Evolutionary conservation across 1,284 basidiomycete species (phyloP).

Genomic region (Trichosporon ovoides): DNA sequence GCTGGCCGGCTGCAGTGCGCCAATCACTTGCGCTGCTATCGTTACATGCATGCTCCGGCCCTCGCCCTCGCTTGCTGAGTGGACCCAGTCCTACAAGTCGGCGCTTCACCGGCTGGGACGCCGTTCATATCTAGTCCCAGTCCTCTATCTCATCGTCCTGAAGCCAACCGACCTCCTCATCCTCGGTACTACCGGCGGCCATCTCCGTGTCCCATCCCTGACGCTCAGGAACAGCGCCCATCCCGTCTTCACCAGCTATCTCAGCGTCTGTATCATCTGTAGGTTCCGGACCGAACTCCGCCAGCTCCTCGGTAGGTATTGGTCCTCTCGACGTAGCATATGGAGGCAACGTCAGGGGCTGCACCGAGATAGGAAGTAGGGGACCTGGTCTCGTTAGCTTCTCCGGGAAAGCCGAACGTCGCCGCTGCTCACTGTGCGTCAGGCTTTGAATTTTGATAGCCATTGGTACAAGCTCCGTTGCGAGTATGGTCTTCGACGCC

Average conservation of each 20-base stretch:
- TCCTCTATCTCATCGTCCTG: conserved; percentile 22
- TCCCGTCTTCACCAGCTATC: conserved; percentile 15
- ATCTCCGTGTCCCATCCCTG: conserved; percentile 13
- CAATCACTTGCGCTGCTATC: too few relatives aligned
- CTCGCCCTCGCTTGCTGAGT: background rate
- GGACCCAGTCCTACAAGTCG: too few relatives aligned
- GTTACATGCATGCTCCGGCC: too few relatives aligned
- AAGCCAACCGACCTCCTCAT: conserved; percentile 11
- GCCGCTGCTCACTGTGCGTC: conserved; percentile 13
- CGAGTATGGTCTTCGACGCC: conserved; percentile 28
- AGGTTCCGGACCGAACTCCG: conserved; percentile 2
- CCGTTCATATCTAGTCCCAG: background rate
- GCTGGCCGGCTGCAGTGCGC: too few relatives aligned
- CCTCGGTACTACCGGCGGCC: background rate
- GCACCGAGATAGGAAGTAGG: conserved; percentile 31
- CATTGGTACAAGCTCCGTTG: conserved; percentile 44
- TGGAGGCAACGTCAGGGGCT: conserved; percentile 27
- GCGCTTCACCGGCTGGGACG: background rate
- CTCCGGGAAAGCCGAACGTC: too few relatives aligned
- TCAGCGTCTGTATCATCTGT: conserved; percentile 6
- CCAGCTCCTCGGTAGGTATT: background rate
- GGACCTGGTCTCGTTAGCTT: too few relatives aligned
- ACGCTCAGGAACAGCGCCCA: conserved; percentile 16
- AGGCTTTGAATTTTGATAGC: conserved; percentile 40
- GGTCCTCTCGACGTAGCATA: conserved; percentile 6